Percentiles rank a stretch among this genome's conserved stretches.
These are phyloP conservation scores for Volvariella volvacea DNA, from an alignment of 1,284 basidiomycete genomes.

Conservation along the genomic window DNA sequence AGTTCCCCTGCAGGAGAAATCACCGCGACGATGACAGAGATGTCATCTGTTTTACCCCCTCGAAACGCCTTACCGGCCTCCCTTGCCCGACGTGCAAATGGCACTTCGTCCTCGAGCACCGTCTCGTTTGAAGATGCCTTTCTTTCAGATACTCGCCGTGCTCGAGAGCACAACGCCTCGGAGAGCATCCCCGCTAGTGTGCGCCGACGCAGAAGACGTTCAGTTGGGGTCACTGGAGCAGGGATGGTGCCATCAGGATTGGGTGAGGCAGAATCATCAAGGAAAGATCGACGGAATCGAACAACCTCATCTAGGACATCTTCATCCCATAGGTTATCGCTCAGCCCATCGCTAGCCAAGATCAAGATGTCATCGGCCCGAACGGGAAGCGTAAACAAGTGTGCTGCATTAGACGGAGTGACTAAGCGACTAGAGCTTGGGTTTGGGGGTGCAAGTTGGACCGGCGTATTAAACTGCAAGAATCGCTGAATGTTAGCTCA, in stretches of 20 bases:
- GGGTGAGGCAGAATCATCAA: constrained; percentile 5
- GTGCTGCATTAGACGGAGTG: constrained; percentile 54
- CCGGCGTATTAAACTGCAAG: constrained; percentile 80
- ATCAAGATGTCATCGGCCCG: constrained; percentile 86
- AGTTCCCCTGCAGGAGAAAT: constrained; percentile 37
- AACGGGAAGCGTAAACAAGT: constrained; percentile 71
- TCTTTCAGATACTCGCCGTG: constrained; percentile 51
- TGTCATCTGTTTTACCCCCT: constrained; percentile 76
- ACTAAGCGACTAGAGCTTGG: constrained; percentile 3
- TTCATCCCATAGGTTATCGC: constrained; percentile 94
- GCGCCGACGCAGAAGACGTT: constrained; percentile 36
- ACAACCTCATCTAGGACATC: constrained; percentile 88
- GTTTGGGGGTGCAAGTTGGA: constrained; percentile 71
- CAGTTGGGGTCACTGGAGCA: constrained; percentile 6
- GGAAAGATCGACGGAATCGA: constrained; percentile 47
- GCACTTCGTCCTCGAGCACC: constrained; percentile 45
- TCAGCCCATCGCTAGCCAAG: constrained; percentile 84
- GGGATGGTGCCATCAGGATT: not conserved
- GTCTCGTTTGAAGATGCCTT: constrained; percentile 1
- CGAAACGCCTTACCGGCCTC: constrained; percentile 55
- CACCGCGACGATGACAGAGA: constrained; percentile 57
- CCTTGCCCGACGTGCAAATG: constrained; percentile 61
- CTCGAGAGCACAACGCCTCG: constrained; percentile 68
- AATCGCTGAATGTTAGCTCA: constrained; percentile 9
- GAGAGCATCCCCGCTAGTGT: constrained; percentile 61